Evolutionary conservation across 768 basidiomycete species (phyloP), one percentile per base, ranked within the genome.

Genomic region (Chalciporus piperatus): DNA sequence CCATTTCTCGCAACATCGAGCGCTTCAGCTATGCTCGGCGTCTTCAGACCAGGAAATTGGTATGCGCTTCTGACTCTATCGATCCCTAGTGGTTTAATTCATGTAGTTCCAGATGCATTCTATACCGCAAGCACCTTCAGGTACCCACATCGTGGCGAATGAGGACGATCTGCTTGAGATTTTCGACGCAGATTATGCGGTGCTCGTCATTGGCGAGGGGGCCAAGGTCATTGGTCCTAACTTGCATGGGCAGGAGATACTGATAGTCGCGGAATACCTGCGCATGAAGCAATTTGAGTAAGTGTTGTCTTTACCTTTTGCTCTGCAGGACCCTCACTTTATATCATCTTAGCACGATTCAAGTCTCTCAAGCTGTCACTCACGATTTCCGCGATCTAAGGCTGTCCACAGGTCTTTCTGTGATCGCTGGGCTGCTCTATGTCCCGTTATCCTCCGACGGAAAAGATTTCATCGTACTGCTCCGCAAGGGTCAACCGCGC

Each of bases 221-320:
- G 80, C 81, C 8, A 85, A 85, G 70, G 84, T 87, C 39, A 70
- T 89, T 4, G 86, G 86, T 1, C 79, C 82, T 1, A 83, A 84
- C 56, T 74, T 80, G 52, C 78, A 89, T 60, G 86, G 88, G 4
- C 87, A 90, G 60, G 88, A 91, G 61, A 83, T 88, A 28, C 69
- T 92, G 45, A 80, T 89, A 19, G 78, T 93, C 58, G 83, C 89
- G 1, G 89, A 93, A 62, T 92, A 89, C 65, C 70, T 93, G 10
- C 78, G 89, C 13, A 65, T 87, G 23, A 86, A 87, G 68, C 82
- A 82, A 60, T 90, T 83, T 68, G 75, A 75, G 83, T 85, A 47
- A 52, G 82, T 76, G 14, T 14, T 33, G 5, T 22, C 27, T 9
- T 11, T 22, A 41, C 13, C n/a, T 16, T 27, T 22, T 3, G n/a